These are phyloP conservation scores for Chaetomiaceae sp. DNA, from an alignment of 2,329 filamentous ascomycete genomes.

Conservation along the genomic window DNA sequence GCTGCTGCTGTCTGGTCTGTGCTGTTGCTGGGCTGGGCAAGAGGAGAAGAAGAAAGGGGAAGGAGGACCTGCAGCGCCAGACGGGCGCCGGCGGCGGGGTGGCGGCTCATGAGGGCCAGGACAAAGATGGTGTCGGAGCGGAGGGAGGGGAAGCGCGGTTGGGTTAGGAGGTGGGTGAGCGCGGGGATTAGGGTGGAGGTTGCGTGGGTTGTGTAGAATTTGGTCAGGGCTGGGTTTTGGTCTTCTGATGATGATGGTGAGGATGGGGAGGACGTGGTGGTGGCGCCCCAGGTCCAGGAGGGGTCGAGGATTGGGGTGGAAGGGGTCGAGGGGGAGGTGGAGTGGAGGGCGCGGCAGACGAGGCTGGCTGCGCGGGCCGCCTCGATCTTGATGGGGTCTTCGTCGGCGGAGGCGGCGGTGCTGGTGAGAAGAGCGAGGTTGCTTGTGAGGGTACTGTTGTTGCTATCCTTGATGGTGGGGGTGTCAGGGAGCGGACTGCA, in stretches of 20 bases:
- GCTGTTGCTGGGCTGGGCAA: conserved; percentile 4
- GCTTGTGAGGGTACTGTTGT: conserved; percentile 22
- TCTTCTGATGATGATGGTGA: neutral
- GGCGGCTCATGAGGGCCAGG: conserved; percentile 55
- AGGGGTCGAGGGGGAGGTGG: conserved; percentile 19
- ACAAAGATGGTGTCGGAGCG: conserved; percentile 59
- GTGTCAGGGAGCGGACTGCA: conserved; percentile 35
- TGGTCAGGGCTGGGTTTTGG: conserved; percentile 20
- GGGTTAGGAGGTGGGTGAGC: conserved; percentile 50
- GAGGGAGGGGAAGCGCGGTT: conserved; percentile 54
- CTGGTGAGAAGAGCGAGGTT: conserved; percentile 37
- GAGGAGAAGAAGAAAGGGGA: conserved; percentile 23
- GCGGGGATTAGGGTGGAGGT: conserved; percentile 35
- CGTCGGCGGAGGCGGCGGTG: conserved; percentile 41
- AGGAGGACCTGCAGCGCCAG: conserved; percentile 41
- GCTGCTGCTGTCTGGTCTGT: neutral
- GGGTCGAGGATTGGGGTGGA: conserved; percentile 3
- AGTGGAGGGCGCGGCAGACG: conserved; percentile 52
- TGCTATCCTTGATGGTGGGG: conserved; percentile 17
- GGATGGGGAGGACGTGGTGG: conserved; percentile 19
- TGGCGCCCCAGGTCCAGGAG: conserved; percentile 27
- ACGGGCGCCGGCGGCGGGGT: conserved; percentile 41
- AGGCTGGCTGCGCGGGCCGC: conserved; percentile 49
- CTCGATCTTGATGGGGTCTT: conserved; percentile 55
- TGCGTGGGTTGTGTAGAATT: conserved; percentile 44